Evolutionary conservation across 1,284 basidiomycete species (phyloP).

Genomic region (Malassezia nana): DNA sequence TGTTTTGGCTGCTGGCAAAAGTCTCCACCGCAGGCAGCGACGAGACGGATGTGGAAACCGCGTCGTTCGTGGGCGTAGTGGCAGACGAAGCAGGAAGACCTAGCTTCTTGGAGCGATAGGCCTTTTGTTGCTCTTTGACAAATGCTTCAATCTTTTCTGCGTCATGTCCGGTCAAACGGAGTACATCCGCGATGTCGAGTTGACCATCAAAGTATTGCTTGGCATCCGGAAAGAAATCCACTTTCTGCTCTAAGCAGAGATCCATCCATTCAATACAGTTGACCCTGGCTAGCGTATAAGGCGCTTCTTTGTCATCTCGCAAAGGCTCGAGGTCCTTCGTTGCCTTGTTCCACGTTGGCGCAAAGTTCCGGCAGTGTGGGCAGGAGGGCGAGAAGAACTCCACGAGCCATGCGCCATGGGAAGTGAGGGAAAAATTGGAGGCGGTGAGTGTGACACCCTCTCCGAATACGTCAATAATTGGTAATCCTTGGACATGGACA

Average conservation of each 20-base stretch:
- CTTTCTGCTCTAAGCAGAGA: slow-evolving; percentile 34
- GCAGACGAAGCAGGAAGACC: neutral
- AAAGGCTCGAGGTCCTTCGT: slow-evolving; percentile 55
- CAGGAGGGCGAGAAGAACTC: slow-evolving; percentile 59
- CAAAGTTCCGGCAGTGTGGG: slow-evolving; percentile 64
- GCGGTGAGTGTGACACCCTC: slow-evolving; percentile 24
- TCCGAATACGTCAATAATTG: neutral
- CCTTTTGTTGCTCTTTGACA: neutral
- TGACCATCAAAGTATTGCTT: slow-evolving; percentile 37
- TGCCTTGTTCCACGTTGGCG: slow-evolving; percentile 72
- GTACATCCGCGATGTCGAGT: slow-evolving; percentile 22
- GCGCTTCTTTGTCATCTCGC: slow-evolving; percentile 50
- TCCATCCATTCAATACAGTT: slow-evolving; percentile 34
- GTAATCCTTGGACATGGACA: neutral
- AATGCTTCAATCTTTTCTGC: neutral
- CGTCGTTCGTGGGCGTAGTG: neutral
- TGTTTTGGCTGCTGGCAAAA: neutral
- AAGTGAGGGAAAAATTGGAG: slow-evolving; percentile 32
- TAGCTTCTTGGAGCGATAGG: neutral
- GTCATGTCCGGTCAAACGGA: neutral
- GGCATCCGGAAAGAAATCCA: slow-evolving; percentile 27
- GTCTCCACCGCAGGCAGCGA: neutral
- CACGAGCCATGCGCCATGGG: slow-evolving; percentile 38
- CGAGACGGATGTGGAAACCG: neutral
- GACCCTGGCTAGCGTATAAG: slow-evolving; percentile 42